Evolutionary conservation across 371 early-diverging fungal genomes (phyloP).

Genomic region (Syncephalastrum racemosum): DNA sequence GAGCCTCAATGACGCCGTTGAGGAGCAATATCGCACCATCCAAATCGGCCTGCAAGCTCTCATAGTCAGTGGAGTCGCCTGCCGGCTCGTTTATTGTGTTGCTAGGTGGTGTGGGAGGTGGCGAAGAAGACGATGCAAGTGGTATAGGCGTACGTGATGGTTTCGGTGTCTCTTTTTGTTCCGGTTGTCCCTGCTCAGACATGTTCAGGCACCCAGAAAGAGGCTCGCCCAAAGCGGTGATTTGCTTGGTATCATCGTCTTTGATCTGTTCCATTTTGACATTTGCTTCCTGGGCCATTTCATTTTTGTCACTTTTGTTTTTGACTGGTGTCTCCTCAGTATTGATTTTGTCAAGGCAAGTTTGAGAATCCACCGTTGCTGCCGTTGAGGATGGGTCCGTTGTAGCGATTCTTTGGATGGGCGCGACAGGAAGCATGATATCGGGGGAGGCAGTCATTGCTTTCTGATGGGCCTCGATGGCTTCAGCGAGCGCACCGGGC

Average conservation of each 20-base stretch:
- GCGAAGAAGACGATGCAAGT: too few species aligned
- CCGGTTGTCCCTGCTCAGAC: background rate
- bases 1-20: slow-evolving; percentile 31
- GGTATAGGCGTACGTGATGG: background rate
- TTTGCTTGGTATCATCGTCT: too few species aligned
- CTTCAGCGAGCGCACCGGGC: too few species aligned
- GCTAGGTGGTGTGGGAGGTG: too few species aligned
- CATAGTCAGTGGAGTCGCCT: background rate
- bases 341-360: too few species aligned
- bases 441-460: slow-evolving; percentile 19
- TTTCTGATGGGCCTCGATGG: background rate
- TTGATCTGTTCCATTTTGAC: too few species aligned
- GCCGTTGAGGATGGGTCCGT: background rate
- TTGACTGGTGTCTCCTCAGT: too few species aligned
- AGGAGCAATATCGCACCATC: slow-evolving; percentile 33
- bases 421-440: slow-evolving; percentile 14
- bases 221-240: too few species aligned
- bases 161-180: slow-evolving; percentile 1
- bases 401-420: background rate
- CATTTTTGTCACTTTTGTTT: too few species aligned
- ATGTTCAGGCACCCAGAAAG: too few species aligned
- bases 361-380: background rate
- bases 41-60: slow-evolving; percentile 25
- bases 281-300: too few species aligned
- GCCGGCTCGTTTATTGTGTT: background rate